These are phyloP conservation scores for Areca catechu DNA, from an alignment of 176 grass and related monocot genomes.

Conservation along the genomic window DNA sequence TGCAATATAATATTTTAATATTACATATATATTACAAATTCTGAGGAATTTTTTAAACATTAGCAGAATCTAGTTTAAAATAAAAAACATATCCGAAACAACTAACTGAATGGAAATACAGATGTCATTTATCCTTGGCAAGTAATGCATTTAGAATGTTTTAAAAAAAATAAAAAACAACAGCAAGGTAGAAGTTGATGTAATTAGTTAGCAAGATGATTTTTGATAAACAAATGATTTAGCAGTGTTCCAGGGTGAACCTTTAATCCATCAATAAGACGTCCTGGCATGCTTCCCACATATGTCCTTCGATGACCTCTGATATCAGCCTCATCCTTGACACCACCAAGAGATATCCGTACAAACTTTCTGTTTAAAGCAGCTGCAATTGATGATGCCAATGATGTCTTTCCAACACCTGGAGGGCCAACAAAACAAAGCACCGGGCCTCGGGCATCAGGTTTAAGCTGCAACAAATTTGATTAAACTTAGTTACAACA, in stretches of 20 bases:
- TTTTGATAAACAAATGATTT: too few species aligned
- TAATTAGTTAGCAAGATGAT: too few species aligned
- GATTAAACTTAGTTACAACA: slow-evolving; percentile 10
- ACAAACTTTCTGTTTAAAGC: slow-evolving; percentile 88
- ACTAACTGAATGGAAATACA: too few species aligned
- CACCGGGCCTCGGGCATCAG: slow-evolving; percentile 88
- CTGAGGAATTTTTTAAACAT: too few species aligned
- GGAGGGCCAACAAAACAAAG: slow-evolving; percentile 97
- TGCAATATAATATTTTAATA: too few species aligned
- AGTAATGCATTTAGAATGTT: too few species aligned
- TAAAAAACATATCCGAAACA: too few species aligned
- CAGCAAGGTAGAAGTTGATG: too few species aligned
- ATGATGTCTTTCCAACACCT: slow-evolving; percentile 98
- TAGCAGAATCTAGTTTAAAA: too few species aligned
- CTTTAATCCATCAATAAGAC: slow-evolving; percentile 97
- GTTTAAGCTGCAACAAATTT: slow-evolving; percentile 71
- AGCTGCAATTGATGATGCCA: slow-evolving; percentile 90
- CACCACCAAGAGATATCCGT: slow-evolving; percentile 92
- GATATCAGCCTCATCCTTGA: slow-evolving; percentile 99
- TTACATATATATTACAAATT: too few species aligned
- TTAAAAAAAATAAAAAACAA: too few species aligned
- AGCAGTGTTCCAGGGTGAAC: slow-evolving; percentile 21
- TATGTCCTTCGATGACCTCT: slow-evolving; percentile 97
- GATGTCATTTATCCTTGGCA: too few species aligned
- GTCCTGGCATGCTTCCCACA: slow-evolving; percentile 97